Conservation (phyloP, 202 grass and related monocot species). For the Saccharum hybrid region DNA sequence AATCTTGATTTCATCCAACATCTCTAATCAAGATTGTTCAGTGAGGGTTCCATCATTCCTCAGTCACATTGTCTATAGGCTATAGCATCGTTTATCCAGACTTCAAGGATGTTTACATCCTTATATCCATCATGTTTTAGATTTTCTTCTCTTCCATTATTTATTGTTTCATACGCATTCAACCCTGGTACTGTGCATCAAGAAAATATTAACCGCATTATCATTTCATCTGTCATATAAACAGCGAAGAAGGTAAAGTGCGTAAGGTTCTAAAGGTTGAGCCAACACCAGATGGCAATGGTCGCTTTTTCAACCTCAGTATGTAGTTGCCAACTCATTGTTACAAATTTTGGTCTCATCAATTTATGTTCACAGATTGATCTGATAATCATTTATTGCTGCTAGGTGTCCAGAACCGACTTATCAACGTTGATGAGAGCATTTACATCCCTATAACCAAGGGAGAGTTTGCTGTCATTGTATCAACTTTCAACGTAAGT, state of each 20-base stretch:
- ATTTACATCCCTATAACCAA: slow-evolving; percentile 91
- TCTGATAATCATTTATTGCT: slow-evolving; percentile 13
- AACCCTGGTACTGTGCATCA: slow-evolving; percentile 15
- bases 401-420: slow-evolving; percentile 86
- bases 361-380: slow-evolving; percentile 13
- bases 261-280: slow-evolving; percentile 89
- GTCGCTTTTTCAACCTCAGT: slow-evolving; percentile 98
- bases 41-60: not conserved
- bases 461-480: slow-evolving; percentile 80
- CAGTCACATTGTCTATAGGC: not conserved
- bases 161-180: not conserved
- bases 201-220: slow-evolving; percentile 2
- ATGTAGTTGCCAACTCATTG: slow-evolving; percentile 36
- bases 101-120: too few relatives aligned
- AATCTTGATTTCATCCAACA: not conserved
- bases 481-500: slow-evolving; percentile 82
- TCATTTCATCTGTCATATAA: slow-evolving; percentile 20
- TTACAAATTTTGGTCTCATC: slow-evolving; percentile 13
- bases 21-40: not conserved
- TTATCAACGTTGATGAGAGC: slow-evolving; percentile 86
- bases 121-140: not conserved
- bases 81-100: not conserved
- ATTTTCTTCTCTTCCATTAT: not conserved
- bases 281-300: slow-evolving; percentile 91
- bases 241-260: slow-evolving; percentile 94